Percentiles rank a stretch among this genome's conserved stretches.
These are phyloP conservation scores for Trichophaea hybrida DNA, from an alignment of 2,329 filamentous ascomycete genomes.

Conservation along the genomic window DNA sequence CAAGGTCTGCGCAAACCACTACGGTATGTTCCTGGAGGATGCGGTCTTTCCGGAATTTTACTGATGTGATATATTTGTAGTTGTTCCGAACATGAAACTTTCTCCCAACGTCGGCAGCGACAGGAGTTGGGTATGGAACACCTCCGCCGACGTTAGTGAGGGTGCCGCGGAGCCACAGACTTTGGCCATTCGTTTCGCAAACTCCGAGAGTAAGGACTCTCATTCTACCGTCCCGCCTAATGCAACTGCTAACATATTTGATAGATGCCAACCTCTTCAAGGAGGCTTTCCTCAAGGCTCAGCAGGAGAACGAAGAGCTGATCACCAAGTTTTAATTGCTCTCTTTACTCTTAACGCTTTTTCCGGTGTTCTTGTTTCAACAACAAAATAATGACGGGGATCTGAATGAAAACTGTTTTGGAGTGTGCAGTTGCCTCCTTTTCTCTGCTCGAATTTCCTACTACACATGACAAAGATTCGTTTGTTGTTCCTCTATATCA, in stretches of 20 bases:
- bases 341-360: background rate
- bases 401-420: conserved; percentile 3
- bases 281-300: conserved; percentile 91
- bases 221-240: background rate
- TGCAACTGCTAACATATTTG: conserved; percentile 22
- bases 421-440: background rate
- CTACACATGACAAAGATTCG: background rate
- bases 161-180: conserved; percentile 93
- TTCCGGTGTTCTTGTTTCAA: background rate
- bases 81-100: conserved; percentile 97
- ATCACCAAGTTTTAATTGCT: conserved; percentile 42
- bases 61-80: conserved; percentile 36
- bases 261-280: conserved; percentile 93
- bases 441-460: background rate
- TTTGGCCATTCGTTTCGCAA: conserved; percentile 92
- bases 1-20: conserved; percentile 99
- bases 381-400: background rate
- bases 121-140: conserved; percentile 99
- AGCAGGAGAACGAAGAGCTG: conserved; percentile 85
- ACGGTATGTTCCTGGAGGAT: conserved; percentile 50
- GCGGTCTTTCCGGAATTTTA: background rate
- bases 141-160: conserved; percentile 92
- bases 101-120: conserved; percentile 95
- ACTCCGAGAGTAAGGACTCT: conserved; percentile 69
- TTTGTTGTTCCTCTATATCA: background rate